Percentiles rank a stretch among this genome's conserved stretches.
These are phyloP conservation scores for Termitomyces sp. DNA, from an alignment of 768 basidiomycete species.

Conservation along the genomic window DNA sequence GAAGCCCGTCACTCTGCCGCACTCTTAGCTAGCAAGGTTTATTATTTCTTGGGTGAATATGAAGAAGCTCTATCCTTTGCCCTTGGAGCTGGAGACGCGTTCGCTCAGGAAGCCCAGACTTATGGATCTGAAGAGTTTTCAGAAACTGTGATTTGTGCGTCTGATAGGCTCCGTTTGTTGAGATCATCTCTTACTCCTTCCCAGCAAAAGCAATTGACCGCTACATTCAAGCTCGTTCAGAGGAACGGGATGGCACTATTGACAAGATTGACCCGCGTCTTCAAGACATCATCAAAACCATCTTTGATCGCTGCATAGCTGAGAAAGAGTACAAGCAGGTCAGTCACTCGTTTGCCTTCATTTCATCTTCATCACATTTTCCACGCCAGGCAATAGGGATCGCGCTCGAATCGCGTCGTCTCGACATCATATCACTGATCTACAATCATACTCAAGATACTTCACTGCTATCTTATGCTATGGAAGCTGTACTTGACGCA, in stretches of 20 bases:
- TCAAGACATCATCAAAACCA: constrained; percentile 82
- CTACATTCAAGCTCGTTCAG: constrained; percentile 71
- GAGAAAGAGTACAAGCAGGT: constrained; percentile 94
- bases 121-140: constrained; percentile 80
- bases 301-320: constrained; percentile 80
- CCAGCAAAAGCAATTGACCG: constrained; percentile 94
- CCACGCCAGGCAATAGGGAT: constrained; percentile 81
- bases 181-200: constrained; percentile 5
- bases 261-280: constrained; percentile 77
- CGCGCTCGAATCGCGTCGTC: constrained; percentile 85
- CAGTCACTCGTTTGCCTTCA: constrained; percentile 15
- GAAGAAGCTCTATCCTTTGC: constrained; percentile 96
- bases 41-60: constrained; percentile 94
- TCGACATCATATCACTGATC: constrained; percentile 82
- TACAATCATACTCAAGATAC: constrained; percentile 74
- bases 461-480: constrained; percentile 81
- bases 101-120: constrained; percentile 67
- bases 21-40: constrained; percentile 94
- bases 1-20: constrained; percentile 81
- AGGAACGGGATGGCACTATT: constrained; percentile 48
- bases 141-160: constrained; percentile 92
- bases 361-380: constrained; percentile 10
- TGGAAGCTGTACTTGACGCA: constrained; percentile 89
- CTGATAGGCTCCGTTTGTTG: neutral
- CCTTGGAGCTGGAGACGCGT: constrained; percentile 83